These are phyloP conservation scores for Rubroboletus satanas DNA, from an alignment of 768 basidiomycete species.

Conservation along the genomic window DNA sequence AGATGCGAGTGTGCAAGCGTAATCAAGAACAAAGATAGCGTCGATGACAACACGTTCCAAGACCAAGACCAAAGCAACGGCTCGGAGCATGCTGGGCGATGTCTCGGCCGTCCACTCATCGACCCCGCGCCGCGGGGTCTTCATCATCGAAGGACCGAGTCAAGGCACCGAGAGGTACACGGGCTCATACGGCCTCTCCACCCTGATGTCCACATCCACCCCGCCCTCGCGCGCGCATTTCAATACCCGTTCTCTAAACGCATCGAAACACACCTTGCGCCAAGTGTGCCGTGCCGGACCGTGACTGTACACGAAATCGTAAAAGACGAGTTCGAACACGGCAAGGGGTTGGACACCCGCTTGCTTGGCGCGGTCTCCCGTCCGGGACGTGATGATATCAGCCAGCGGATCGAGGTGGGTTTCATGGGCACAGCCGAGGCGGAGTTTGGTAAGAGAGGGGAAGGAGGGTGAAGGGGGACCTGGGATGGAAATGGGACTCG, in stretches of 20 bases:
- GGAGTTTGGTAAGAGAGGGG: constrained; percentile 18
- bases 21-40: neutral
- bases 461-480: neutral
- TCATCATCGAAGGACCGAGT: neutral
- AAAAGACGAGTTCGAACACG: constrained; percentile 21
- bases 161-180: constrained; percentile 19
- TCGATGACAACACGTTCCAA: neutral
- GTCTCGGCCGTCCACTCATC: too few relatives aligned
- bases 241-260: constrained; percentile 19
- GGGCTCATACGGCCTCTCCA: constrained; percentile 27
- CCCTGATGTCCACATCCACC: constrained; percentile 22
- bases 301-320: constrained; percentile 20
- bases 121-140: too few relatives aligned
- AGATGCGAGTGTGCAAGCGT: neutral
- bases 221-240: constrained; percentile 21
- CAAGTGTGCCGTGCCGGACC: constrained; percentile 6
- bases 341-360: constrained; percentile 11
- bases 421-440: constrained; percentile 23
- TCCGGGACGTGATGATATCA: constrained; percentile 17
- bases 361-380: constrained; percentile 8
- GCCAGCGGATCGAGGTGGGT: constrained; percentile 13
- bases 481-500: neutral
- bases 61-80: neutral
- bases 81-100: too few relatives aligned
- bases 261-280: constrained; percentile 18